phyloP scores from a whole-genome alignment of 2,329 filamentous ascomycete species.

The Epicoccum nigrum region DNA sequence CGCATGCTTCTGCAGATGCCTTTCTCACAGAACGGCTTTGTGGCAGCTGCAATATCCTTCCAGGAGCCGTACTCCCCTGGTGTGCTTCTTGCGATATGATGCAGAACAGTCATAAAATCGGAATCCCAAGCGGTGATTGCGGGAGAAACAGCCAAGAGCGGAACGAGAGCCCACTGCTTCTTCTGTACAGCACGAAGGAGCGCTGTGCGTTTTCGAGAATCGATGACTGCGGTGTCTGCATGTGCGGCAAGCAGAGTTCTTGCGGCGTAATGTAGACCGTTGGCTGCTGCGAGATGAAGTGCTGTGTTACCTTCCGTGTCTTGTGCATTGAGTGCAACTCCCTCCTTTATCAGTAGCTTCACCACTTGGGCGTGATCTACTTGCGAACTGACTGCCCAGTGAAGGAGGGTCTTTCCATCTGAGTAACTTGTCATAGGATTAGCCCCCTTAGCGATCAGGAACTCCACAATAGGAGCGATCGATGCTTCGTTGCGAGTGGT shows the following conservation, averaged over 20 bases:
- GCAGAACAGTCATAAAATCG: slow-evolving; percentile 40
- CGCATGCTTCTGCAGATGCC: slow-evolving; percentile 43
- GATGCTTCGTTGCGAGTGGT: not conserved
- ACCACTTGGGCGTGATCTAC: slow-evolving; percentile 27
- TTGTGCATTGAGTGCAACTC: slow-evolving; percentile 28
- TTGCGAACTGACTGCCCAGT: slow-evolving; percentile 30
- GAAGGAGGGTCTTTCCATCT: slow-evolving; percentile 40
- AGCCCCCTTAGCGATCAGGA: slow-evolving; percentile 34
- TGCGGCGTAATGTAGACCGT: slow-evolving; percentile 31
- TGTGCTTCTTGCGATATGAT: slow-evolving; percentile 34
- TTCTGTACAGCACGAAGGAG: slow-evolving; percentile 37
- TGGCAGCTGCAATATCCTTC: slow-evolving; percentile 34
- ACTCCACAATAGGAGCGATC: slow-evolving; percentile 23
- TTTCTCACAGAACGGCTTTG: slow-evolving; percentile 35
- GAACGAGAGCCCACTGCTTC: slow-evolving; percentile 38
- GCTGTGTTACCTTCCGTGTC: slow-evolving; percentile 36
- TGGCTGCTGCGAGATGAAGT: slow-evolving; percentile 39
- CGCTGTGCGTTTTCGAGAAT: slow-evolving; percentile 34
- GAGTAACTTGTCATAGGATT: slow-evolving; percentile 29
- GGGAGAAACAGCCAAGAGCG: slow-evolving; percentile 35
- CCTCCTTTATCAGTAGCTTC: slow-evolving; percentile 30
- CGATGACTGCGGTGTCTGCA: slow-evolving; percentile 30
- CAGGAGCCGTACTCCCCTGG: slow-evolving; percentile 32
- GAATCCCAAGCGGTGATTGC: slow-evolving; percentile 43
- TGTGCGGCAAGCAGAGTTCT: slow-evolving; percentile 30